Evolutionary conservation across 2,329 filamentous ascomycete genomes (phyloP).

Genomic region (Fusarium begoniae): DNA sequence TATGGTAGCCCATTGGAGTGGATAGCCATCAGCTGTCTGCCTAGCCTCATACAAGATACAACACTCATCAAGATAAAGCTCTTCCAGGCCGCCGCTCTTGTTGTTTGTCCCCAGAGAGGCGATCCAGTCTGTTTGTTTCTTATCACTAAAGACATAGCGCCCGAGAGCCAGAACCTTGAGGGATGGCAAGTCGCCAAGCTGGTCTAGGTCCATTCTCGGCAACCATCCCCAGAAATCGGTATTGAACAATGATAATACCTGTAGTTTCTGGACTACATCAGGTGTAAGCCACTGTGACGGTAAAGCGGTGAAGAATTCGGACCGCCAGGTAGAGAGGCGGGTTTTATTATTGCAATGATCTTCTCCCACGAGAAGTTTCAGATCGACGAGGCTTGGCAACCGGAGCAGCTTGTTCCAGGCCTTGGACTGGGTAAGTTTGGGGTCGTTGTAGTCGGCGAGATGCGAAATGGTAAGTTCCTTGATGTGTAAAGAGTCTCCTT

Average conservation of each 20-base stretch:
- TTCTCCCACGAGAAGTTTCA: not conserved
- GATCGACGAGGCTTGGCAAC: not conserved
- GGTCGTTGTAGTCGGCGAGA: not conserved
- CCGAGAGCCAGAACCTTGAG: conserved; percentile 52
- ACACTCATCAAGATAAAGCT: conserved; percentile 54
- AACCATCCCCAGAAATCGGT: conserved; percentile 49
- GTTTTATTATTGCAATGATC: fast-evolving
- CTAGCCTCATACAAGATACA: conserved; percentile 36
- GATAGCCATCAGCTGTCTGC: too few relatives aligned
- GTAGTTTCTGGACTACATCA: conserved; percentile 28
- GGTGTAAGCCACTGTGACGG: conserved; percentile 22
- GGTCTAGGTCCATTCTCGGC: conserved; percentile 47
- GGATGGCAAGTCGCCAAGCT: conserved; percentile 42
- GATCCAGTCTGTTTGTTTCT: conserved; percentile 57
- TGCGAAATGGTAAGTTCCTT: not conserved
- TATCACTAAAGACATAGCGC: conserved; percentile 51
- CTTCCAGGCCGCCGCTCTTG: conserved; percentile 39
- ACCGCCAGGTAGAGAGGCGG: not conserved
- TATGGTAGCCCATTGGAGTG: too few relatives aligned
- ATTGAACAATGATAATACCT: conserved; percentile 50
- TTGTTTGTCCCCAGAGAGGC: conserved; percentile 38
- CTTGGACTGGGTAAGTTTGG: fast-evolving
- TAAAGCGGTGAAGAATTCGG: conserved; percentile 19
- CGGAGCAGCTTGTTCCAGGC: not conserved
- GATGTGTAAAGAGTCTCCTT: fast-evolving